These are phyloP conservation scores for Umbelopsis sp. DNA, from an alignment of 192 early-diverging fungal species.

Conservation along the genomic window DNA sequence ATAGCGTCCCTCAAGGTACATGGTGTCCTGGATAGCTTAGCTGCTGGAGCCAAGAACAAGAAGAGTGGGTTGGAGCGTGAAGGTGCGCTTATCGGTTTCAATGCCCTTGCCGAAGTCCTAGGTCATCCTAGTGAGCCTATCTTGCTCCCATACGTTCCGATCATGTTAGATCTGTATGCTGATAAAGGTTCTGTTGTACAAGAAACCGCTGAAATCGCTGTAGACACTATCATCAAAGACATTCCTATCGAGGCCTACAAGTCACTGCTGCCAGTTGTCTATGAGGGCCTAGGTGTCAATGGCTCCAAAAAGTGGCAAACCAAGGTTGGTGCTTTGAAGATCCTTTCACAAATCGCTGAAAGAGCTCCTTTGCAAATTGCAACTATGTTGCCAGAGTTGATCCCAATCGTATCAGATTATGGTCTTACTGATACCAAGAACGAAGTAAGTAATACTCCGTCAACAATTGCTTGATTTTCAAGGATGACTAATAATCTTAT, in stretches of 20 bases:
- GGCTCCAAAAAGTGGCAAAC: conserved; percentile 78
- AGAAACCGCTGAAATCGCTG: conserved; percentile 50
- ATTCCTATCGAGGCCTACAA: conserved; percentile 50
- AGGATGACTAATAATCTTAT: neutral
- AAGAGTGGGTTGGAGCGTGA: conserved; percentile 65
- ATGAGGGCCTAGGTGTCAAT: conserved; percentile 51
- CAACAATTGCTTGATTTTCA: neutral
- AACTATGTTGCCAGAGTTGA: conserved; percentile 57
- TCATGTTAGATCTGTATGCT: conserved; percentile 60
- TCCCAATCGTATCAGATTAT: conserved; percentile 70
- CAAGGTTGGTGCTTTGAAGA: conserved; percentile 60
- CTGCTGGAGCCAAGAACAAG: conserved; percentile 65
- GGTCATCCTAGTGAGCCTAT: conserved; percentile 66
- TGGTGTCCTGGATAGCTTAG: conserved; percentile 59
- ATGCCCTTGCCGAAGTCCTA: conserved; percentile 62
- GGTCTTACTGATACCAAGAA: conserved; percentile 74
- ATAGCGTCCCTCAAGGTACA: conserved; percentile 58
- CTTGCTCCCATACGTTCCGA: conserved; percentile 58
- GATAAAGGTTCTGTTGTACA: conserved; percentile 55
- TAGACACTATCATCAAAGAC: conserved; percentile 39
- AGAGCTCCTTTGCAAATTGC: conserved; percentile 53
- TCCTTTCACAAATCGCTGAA: conserved; percentile 46
- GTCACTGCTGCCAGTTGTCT: conserved; percentile 63
- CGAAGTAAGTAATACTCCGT: conserved; percentile 53
- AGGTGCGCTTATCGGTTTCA: conserved; percentile 64